Evolutionary conservation across 495 filamentous ascomycete species (phyloP).

Genomic region (Penicillium coffeae): DNA sequence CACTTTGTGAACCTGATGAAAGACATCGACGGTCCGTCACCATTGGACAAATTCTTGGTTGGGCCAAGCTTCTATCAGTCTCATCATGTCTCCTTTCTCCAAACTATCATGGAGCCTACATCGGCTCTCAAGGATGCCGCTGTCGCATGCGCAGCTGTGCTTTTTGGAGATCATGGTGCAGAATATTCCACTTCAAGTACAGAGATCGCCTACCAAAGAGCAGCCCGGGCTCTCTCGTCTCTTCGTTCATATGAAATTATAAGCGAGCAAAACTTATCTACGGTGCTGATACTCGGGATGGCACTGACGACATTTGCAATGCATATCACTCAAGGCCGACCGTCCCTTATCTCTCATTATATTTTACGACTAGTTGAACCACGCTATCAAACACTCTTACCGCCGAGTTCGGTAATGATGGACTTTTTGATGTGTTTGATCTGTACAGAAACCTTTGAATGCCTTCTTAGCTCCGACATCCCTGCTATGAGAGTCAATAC

Average conservation of each 20-base stretch:
- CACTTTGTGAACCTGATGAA: slow-evolving; percentile 21
- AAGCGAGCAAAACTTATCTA: slow-evolving; percentile 8
- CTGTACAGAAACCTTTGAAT: slow-evolving; percentile 18
- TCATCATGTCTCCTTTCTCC: slow-evolving; percentile 14
- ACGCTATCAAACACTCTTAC: neutral
- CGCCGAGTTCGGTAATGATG: slow-evolving; percentile 4
- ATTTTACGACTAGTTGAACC: slow-evolving; percentile 14
- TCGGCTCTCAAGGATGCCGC: slow-evolving; percentile 10
- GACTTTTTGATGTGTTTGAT: slow-evolving; percentile 19
- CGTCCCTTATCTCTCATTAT: slow-evolving; percentile 14
- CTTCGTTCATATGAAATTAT: slow-evolving; percentile 11
- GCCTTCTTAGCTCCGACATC: slow-evolving; percentile 9
- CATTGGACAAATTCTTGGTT: slow-evolving; percentile 16
- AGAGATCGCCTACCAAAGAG: slow-evolving; percentile 14
- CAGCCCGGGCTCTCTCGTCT: slow-evolving; percentile 14
- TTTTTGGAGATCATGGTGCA: slow-evolving; percentile 10
- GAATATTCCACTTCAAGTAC: slow-evolving; percentile 4
- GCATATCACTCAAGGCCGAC: slow-evolving; percentile 18
- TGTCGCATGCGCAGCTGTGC: slow-evolving; percentile 16
- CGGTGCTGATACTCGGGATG: slow-evolving; percentile 11
- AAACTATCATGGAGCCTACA: slow-evolving; percentile 7
- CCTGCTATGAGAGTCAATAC: slow-evolving; percentile 12
- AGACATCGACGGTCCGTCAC: slow-evolving; percentile 8
- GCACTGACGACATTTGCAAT: slow-evolving; percentile 20
- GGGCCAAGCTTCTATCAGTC: slow-evolving; percentile 13